These are phyloP conservation scores for Athelia psychrophila DNA, from an alignment of 1,284 basidiomycete species.

Conservation along the genomic window DNA sequence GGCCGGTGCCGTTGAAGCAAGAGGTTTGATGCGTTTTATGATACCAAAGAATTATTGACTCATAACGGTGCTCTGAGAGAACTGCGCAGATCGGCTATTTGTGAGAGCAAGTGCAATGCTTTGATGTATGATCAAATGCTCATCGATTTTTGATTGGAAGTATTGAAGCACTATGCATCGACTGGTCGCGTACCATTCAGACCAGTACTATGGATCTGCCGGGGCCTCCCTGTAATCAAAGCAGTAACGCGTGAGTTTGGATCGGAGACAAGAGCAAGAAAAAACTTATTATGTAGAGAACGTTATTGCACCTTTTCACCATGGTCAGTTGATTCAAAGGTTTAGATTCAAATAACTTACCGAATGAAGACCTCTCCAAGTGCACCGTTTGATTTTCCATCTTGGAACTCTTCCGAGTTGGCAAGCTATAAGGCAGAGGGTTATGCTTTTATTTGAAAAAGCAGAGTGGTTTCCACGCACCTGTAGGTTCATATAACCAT, in stretches of 20 bases:
- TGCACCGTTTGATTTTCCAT: conserved; percentile 93
- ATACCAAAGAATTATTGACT: no score
- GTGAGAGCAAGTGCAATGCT: no score
- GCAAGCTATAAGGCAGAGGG: conserved; percentile 62
- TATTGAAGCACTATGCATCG: no score
- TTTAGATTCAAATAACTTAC: conserved; percentile 38
- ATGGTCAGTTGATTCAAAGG: no score
- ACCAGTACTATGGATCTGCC: conserved; percentile 31
- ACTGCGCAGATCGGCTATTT: no score
- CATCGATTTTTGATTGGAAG: no score
- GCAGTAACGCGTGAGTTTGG: conserved; percentile 21
- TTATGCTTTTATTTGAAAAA: conserved; percentile 4
- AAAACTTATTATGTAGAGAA: conserved; percentile 87
- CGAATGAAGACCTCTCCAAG: conserved; percentile 98
- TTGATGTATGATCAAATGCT: no score
- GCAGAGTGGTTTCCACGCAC: conserved; percentile 39
- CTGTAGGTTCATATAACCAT: conserved; percentile 99
- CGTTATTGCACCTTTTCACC: conserved; percentile 75
- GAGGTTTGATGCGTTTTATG: no score
- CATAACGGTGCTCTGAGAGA: no score
- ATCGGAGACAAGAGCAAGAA: conserved; percentile 8
- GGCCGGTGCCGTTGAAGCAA: no score
- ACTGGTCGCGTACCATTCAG: no score
- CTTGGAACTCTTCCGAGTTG: conserved; percentile 98
- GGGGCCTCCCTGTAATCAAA: conserved; percentile 69